phyloP scores from a whole-genome alignment of 176 grass and related monocot genomes.

The bread wheat (Triticum aestivum) region DNA sequence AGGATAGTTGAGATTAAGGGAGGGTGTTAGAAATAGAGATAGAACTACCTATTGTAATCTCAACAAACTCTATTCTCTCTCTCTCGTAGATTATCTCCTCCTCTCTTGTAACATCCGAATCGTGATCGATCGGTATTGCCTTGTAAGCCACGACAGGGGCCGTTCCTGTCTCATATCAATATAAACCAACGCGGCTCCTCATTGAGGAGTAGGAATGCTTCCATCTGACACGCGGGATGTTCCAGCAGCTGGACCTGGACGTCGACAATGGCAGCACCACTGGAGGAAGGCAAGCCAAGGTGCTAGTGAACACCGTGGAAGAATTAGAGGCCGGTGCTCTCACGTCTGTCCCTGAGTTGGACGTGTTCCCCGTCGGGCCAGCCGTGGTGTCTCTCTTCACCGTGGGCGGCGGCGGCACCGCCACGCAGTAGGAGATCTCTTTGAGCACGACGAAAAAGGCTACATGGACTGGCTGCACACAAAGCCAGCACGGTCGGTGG shows the following conservation, averaged over 20 bases:
- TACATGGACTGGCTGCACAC: constrained; percentile 51
- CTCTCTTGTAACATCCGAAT: too few species aligned
- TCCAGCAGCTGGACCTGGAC: constrained; percentile 23
- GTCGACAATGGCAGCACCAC: neutral
- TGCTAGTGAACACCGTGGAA: constrained; percentile 59
- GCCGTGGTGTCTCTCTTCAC: neutral
- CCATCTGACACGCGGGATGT: neutral
- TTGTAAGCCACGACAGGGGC: too few species aligned
- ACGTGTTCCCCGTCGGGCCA: constrained; percentile 44
- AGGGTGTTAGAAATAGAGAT: too few species aligned
- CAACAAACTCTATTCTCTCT: too few species aligned
- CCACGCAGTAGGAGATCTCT: neutral
- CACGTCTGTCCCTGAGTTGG: constrained; percentile 7
- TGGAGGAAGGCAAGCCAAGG: constrained; percentile 5
- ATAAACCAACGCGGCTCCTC: too few species aligned
- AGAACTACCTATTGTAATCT: too few species aligned
- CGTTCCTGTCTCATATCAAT: too few species aligned
- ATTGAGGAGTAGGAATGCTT: too few species aligned
- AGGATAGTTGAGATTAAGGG: too few species aligned
- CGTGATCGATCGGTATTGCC: too few species aligned
- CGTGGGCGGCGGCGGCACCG: neutral
- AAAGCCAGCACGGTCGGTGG: constrained; percentile 44
- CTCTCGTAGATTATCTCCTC: too few species aligned
- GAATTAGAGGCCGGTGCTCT: constrained; percentile 40
- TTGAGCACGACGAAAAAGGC: constrained; percentile 8